These are phyloP conservation scores for Euptelea pleiosperma DNA, from an alignment of 164 flowering plant genomes.

Conservation along the genomic window DNA sequence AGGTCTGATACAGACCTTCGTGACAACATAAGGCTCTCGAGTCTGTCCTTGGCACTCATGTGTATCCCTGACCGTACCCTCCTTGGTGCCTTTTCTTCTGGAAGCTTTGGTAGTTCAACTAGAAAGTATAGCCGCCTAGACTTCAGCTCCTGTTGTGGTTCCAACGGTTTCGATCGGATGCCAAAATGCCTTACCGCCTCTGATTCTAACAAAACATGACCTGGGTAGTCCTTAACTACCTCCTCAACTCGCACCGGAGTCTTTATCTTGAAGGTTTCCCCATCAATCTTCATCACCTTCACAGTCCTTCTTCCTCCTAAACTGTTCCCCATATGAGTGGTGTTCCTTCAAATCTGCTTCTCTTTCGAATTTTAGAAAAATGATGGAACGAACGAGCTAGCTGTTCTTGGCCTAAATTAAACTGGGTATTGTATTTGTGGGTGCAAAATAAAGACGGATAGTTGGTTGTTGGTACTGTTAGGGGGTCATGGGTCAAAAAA, in stretches of 20 bases:
- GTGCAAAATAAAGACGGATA: too few species aligned
- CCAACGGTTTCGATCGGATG: constrained; percentile 48
- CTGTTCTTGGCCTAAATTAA: too few species aligned
- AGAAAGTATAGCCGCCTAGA: constrained; percentile 48
- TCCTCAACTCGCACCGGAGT: constrained; percentile 38
- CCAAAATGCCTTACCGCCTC: constrained; percentile 47
- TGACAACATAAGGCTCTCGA: constrained; percentile 47
- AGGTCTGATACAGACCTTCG: constrained; percentile 43
- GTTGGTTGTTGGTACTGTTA: too few species aligned
- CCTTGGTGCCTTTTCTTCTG: constrained; percentile 22
- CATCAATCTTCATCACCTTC: constrained; percentile 54
- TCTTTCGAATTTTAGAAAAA: too few species aligned
- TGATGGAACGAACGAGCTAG: too few species aligned
- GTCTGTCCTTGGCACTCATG: constrained; percentile 55
- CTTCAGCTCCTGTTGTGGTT: constrained; percentile 35
- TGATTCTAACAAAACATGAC: constrained; percentile 45
- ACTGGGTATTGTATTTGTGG: too few species aligned
- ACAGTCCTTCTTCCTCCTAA: constrained; percentile 38
- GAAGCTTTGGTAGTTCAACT: constrained; percentile 39
- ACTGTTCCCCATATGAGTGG: constrained; percentile 56
- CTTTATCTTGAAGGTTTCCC: constrained; percentile 44
- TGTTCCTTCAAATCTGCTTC: too few species aligned
- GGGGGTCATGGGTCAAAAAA: too few species aligned
- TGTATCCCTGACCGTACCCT: constrained; percentile 42
- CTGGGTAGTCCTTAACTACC: constrained; percentile 43